Evolutionary conservation across 2,329 filamentous ascomycete species (phyloP).

Genomic region (Colletotrichum cereale): DNA sequence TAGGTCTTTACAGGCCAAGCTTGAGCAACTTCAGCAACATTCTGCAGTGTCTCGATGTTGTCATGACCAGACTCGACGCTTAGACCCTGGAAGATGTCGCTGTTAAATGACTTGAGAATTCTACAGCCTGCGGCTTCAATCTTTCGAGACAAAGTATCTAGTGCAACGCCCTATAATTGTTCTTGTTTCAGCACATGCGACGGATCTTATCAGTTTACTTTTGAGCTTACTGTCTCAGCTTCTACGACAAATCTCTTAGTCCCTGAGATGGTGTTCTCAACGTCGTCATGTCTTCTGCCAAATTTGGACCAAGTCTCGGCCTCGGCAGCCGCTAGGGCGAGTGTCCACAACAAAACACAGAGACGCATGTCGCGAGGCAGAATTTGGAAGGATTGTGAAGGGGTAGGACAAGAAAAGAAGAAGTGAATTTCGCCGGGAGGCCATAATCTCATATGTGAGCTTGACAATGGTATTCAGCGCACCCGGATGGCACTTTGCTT

Average conservation of each 20-base stretch:
- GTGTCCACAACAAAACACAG: not conserved
- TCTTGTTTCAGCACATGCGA: not conserved
- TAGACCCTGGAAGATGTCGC: conserved; percentile 51
- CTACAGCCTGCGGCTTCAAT: conserved; percentile 37
- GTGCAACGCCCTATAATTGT: conserved; percentile 18
- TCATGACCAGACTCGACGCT: conserved; percentile 49
- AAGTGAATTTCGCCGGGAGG: not conserved
- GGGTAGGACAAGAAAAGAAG: not conserved
- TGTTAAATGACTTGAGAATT: conserved; percentile 40
- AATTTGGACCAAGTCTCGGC: not conserved
- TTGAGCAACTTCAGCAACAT: conserved; percentile 33
- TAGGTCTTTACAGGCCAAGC: conserved; percentile 45
- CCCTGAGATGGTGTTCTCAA: not conserved
- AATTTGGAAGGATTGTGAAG: not conserved
- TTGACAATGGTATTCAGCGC: not conserved
- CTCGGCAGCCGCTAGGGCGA: not conserved
- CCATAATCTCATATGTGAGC: not conserved
- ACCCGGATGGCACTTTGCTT: conserved; percentile 26
- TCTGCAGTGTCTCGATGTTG: conserved; percentile 50
- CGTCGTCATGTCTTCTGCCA: not conserved
- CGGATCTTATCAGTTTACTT: rapidly evolving
- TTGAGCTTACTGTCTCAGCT: conserved; percentile 31
- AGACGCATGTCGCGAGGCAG: not conserved
- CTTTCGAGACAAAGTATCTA: conserved; percentile 37
- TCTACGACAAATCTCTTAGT: conserved; percentile 43